phyloP scores from a whole-genome alignment of 2,329 filamentous ascomycete genomes.

The Penicillium corylophilum region DNA sequence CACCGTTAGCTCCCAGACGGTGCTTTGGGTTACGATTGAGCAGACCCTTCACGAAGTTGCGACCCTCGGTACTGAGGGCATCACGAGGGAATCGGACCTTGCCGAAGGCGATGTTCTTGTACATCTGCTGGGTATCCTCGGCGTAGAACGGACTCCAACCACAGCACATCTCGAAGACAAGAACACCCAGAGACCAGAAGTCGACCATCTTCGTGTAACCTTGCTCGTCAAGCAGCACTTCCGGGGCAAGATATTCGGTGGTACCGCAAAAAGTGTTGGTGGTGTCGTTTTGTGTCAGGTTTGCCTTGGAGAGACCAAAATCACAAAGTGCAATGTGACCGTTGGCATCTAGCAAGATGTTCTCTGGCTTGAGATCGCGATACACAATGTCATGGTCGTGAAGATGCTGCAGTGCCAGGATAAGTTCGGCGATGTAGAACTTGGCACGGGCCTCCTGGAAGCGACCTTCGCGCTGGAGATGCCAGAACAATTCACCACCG shows the following conservation, averaged over 20 bases:
- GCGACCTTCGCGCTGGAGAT: conserved; percentile 92
- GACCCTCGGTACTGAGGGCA: conserved; percentile 87
- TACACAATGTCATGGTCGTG: conserved; percentile 98
- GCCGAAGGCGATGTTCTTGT: conserved; percentile 99
- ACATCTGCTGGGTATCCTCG: conserved; percentile 99
- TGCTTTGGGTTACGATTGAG: conserved; percentile 97
- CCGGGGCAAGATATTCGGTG: conserved; percentile 93
- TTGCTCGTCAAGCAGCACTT: conserved; percentile 91
- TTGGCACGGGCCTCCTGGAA: conserved; percentile 94
- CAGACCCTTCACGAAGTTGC: conserved; percentile 96
- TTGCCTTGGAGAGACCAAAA: conserved; percentile 96
- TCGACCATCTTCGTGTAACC: conserved; percentile 99
- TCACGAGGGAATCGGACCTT: conserved; percentile 96
- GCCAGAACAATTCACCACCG: conserved; percentile 97
- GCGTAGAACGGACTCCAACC: conserved; percentile 99
- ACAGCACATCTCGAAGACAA: conserved; percentile 99
- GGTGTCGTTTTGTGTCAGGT: conserved; percentile 93
- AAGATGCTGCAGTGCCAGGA: conserved; percentile 89
- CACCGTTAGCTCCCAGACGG: conserved; percentile 82
- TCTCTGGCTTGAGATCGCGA: conserved; percentile 94
- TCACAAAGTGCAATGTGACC: conserved; percentile 97
- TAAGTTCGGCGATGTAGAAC: conserved; percentile 98
- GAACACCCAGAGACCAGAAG: conserved; percentile 95
- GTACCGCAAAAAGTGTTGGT: conserved; percentile 99
- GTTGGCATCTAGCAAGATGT: conserved; percentile 94